Percentiles rank a stretch among this genome's conserved stretches.
Evolutionary conservation across 768 basidiomycete genomes (phyloP).

Genomic region (Gloeostereum incarnatum): DNA sequence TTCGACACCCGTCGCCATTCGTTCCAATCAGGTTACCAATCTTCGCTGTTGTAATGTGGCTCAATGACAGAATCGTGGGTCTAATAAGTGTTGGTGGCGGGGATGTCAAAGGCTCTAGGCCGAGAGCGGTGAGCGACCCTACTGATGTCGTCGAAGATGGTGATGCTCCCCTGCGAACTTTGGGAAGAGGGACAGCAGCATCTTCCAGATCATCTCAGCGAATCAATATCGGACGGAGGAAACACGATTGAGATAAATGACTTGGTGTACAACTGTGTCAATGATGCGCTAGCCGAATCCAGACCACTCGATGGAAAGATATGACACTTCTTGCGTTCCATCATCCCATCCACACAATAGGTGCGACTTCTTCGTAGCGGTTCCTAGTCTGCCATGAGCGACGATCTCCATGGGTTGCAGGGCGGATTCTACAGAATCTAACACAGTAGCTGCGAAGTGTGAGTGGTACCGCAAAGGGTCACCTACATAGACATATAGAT

Average conservation of each 20-base stretch:
- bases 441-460: slow-evolving; percentile 83
- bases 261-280: background rate
- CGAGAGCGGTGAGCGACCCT: slow-evolving; percentile 32
- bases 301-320: slow-evolving; percentile 85
- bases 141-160: slow-evolving; percentile 60
- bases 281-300: slow-evolving; percentile 57
- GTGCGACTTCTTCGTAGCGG: slow-evolving; percentile 95
- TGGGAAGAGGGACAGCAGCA: slow-evolving; percentile 16
- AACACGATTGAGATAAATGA: slow-evolving; percentile 30
- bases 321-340: slow-evolving; percentile 51
- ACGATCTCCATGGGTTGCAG: slow-evolving; percentile 91
- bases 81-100: slow-evolving; percentile 46
- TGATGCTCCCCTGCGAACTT: slow-evolving; percentile 14
- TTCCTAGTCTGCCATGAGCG: slow-evolving; percentile 90
- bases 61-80: slow-evolving; percentile 64
- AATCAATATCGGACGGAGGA: slow-evolving; percentile 33
- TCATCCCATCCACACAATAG: slow-evolving; percentile 87
- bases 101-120: slow-evolving; percentile 9
- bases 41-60: slow-evolving; percentile 62
- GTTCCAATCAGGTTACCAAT: slow-evolving; percentile 75
- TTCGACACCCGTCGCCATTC: slow-evolving; percentile 66
- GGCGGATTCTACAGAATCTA: slow-evolving; percentile 47
- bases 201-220: slow-evolving; percentile 16
- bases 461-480: slow-evolving; percentile 96
- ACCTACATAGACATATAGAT: slow-evolving; percentile 32